Evolutionary conservation across 1,139 yeast species (phyloP).

Genomic region (Yamadazyma atmosphaerica): DNA sequence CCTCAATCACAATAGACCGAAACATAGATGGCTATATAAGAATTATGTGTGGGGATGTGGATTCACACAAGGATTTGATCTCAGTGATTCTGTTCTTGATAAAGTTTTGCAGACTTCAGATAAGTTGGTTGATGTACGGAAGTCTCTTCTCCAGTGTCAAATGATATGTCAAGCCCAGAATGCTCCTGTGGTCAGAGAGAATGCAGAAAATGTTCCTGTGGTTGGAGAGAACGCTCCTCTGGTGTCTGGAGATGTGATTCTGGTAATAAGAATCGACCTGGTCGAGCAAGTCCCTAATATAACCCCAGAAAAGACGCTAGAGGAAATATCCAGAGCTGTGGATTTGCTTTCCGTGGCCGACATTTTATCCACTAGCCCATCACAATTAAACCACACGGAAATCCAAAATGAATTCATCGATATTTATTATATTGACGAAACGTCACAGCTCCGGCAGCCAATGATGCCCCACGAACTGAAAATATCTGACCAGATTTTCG

Average conservation of each 20-base stretch:
- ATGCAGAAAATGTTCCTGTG: conserved; percentile 1
- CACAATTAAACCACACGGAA: conserved; percentile 37
- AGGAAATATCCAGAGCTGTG: conserved; percentile 13
- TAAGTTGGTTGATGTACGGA: conserved; percentile 64
- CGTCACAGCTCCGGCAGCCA: conserved; percentile 20
- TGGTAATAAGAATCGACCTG: conserved; percentile 1
- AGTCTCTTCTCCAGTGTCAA: conserved; percentile 56
- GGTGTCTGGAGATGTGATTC: background rate
- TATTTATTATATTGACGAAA: conserved; percentile 29
- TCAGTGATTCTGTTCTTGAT: conserved; percentile 34
- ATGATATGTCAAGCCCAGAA: conserved; percentile 43
- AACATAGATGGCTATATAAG: conserved; percentile 17
- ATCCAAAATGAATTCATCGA: conserved; percentile 40
- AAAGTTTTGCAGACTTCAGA: conserved; percentile 35
- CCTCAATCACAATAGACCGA: conserved; percentile 21
- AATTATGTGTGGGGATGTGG: conserved; percentile 45
- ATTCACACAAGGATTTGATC: conserved; percentile 33
- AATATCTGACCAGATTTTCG: conserved; percentile 14
- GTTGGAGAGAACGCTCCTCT: background rate
- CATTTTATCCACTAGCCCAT: conserved; percentile 29
- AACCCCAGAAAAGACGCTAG: background rate
- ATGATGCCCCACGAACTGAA: conserved; percentile 34
- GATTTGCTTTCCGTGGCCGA: conserved; percentile 45
- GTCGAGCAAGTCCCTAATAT: background rate
- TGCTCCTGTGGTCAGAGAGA: background rate